Evolutionary conservation across 2,329 filamentous ascomycete species (phyloP).

Genomic region (Monascus ruber): DNA sequence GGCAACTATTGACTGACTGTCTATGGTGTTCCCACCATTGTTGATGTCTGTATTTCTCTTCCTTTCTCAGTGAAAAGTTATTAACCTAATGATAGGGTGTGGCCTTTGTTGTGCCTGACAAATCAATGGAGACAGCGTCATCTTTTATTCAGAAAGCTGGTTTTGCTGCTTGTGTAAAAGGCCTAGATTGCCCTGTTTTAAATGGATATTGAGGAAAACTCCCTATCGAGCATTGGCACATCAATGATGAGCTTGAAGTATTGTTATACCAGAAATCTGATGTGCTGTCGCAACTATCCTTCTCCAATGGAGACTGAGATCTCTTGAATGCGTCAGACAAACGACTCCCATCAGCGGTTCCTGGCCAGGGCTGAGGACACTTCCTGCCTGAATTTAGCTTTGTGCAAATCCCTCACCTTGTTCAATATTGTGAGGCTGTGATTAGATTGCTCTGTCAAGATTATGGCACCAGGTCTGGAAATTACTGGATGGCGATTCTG

Average conservation of each 20-base stretch:
- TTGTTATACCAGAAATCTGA: no score
- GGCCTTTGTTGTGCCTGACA: constrained; percentile 10
- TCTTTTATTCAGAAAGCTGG: constrained; percentile 5
- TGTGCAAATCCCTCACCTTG: constrained; percentile 7
- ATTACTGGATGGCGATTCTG: constrained; percentile 11
- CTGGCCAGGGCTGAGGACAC: constrained; percentile 6
- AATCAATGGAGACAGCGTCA: constrained; percentile 3
- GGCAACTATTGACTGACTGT: constrained; percentile 18
- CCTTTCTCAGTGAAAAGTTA: neutral
- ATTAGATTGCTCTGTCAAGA: constrained; percentile 12
- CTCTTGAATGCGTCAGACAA: no score
- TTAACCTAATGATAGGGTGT: constrained; percentile 3
- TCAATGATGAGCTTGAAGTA: no score
- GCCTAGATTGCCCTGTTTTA: no score
- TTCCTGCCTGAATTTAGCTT: constrained; percentile 3
- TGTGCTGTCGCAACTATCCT: no score
- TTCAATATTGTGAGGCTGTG: constrained; percentile 9
- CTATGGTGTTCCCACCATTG: constrained; percentile 17
- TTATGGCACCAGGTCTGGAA: constrained; percentile 3
- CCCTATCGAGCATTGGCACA: no score
- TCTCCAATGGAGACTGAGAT: no score
- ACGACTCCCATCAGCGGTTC: no score
- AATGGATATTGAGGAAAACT: no score
- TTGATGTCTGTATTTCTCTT: constrained; percentile 4
- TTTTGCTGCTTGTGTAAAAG: no score